Conservation (phyloP, 768 basidiomycete genomes). For the Lentinus brumalis region DNA sequence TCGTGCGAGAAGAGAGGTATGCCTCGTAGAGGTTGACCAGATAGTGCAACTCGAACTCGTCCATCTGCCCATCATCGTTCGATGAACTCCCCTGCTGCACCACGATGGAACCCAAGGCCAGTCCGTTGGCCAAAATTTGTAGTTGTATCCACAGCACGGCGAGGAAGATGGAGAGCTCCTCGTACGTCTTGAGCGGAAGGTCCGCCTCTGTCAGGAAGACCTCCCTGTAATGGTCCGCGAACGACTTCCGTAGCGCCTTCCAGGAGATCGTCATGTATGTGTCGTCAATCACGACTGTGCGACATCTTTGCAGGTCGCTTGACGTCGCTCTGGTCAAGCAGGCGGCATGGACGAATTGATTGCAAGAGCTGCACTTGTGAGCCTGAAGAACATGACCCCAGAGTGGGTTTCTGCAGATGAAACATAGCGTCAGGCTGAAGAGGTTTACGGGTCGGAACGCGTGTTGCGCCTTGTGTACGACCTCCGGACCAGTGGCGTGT, state of each 20-base stretch:
- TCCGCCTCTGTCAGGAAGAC: conserved; percentile 46
- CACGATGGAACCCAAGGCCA: conserved; percentile 66
- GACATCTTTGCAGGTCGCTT: conserved; percentile 41
- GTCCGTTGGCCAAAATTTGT: conserved; percentile 66
- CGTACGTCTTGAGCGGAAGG: conserved; percentile 52
- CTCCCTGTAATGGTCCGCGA: conserved; percentile 52
- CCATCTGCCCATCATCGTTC: conserved; percentile 34
- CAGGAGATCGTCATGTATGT: conserved; percentile 54
- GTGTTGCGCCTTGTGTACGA: conserved; percentile 44
- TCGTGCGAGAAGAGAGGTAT: conserved; percentile 45
- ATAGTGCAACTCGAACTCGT: conserved; percentile 64
- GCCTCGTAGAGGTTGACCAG: conserved; percentile 52
- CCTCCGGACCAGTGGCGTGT: conserved; percentile 23
- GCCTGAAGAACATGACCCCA: conserved; percentile 74
- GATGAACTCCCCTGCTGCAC: conserved; percentile 36
- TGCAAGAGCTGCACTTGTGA: conserved; percentile 62
- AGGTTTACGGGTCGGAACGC: conserved; percentile 60
- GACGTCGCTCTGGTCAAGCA: conserved; percentile 42
- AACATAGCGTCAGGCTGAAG: conserved; percentile 75
- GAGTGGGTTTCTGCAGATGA: conserved; percentile 64
- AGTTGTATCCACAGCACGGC: conserved; percentile 67
- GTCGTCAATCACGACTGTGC: conserved; percentile 40
- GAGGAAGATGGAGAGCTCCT: conserved; percentile 67
- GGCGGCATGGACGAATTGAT: conserved; percentile 55
- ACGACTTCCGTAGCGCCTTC: conserved; percentile 56